A percentile compares a stretch with the other conserved stretches of the same genome.
phyloP scores from a whole-genome alignment of 495 filamentous ascomycete species.

The Neurospora africana region DNA sequence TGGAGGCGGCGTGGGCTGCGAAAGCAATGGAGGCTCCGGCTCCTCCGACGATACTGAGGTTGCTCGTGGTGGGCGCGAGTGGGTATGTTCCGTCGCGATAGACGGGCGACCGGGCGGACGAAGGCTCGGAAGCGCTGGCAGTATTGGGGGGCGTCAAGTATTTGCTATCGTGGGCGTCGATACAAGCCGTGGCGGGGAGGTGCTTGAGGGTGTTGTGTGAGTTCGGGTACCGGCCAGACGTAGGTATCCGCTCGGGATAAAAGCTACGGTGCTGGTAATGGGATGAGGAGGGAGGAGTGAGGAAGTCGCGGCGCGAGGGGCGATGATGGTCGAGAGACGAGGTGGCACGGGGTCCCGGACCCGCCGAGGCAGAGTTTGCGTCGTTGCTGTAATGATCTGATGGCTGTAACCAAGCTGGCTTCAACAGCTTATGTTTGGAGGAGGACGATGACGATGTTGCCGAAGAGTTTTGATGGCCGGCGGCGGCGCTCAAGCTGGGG shows the following conservation, averaged over 20 bases:
- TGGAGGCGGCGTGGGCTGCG: conserved; percentile 7
- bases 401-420: neutral
- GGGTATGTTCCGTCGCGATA: conserved; percentile 6
- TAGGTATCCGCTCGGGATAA: conserved; percentile 19
- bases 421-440: neutral
- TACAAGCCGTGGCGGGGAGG: conserved; percentile 24
- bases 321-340: neutral
- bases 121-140: conserved; percentile 19
- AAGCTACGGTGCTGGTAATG: conserved; percentile 9
- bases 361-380: conserved; percentile 4
- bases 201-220: conserved; percentile 23
- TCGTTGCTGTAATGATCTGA: neutral
- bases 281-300: neutral
- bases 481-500: too few relatives aligned
- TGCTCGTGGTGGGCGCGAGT: conserved; percentile 2
- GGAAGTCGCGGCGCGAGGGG: neutral
- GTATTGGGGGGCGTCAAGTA: conserved; percentile 10
- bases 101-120: conserved; percentile 19
- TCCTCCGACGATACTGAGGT: conserved; percentile 10
- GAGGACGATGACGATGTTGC: neutral
- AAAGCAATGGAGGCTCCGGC: conserved; percentile 6
- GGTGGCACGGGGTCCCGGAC: neutral
- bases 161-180: conserved; percentile 24
- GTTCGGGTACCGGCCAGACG: conserved; percentile 11
- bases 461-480: neutral